Base-by-base conservation (phyloP, 1,284 basidiomycete genomes). In the Trametes polyzona region DNA sequence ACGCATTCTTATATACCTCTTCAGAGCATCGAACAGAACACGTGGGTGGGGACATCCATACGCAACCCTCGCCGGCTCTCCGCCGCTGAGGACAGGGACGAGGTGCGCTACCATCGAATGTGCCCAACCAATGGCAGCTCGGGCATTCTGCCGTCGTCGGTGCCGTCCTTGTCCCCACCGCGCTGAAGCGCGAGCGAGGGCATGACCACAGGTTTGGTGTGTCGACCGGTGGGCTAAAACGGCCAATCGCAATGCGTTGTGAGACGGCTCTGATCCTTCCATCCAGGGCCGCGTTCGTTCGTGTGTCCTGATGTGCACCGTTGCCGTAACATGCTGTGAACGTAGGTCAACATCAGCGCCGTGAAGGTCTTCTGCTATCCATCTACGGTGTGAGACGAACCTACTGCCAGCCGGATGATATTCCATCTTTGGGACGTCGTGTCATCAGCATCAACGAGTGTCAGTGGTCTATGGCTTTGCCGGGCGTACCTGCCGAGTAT, bases 141-240 rank as follows among this genome's bases (percentile, higher is more conserved):
- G 9, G 7, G 24, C 30, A 58, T 61, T 58, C 39, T 32, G 21
- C 35, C 16, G 30, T 43, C 29, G 16, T 43, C 37, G 44, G 30
- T 51, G 40, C 24, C 35, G 40, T 48, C 35, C 29, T 26, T 40
- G 30, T 4, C 48, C 8, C 48, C 26, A 30, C 21, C 30, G 17
- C 23, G 35, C 5, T 32, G 27, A 41, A 48, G 41, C 23, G 23
- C 53, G 14, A 39, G 24, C 35, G 44, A 36, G 43, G 47, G 46
- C 23, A 35, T 48, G n/a, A n/a, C 55, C 59, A 33, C 29, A 57
- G n/a, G 19, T 23, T 29, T 51, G 59, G 59, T 42, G 59, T 61
- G 59, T 52, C 36, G 52, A 36, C 29, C 5, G n/a, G n/a, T 43
- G 14, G 32, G 19, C 3, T 17, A 42, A 36, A 1, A 17, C 47